A percentile compares a stretch with the other conserved stretches of the same genome.
Conservation (phyloP, 257 asterid species). For the Lantana camara region DNA sequence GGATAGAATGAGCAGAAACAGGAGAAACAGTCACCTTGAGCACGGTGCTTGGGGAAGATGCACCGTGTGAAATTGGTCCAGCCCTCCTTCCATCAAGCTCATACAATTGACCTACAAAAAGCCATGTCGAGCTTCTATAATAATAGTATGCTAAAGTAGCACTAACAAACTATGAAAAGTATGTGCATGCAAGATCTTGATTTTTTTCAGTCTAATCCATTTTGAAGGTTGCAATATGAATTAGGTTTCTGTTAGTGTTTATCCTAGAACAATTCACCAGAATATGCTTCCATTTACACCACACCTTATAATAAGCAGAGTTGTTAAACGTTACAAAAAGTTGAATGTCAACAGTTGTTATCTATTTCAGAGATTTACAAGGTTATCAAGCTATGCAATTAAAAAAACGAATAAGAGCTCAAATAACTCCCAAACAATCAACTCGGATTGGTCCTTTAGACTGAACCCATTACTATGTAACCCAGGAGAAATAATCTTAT, state of each 20-base stretch:
- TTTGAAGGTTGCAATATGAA: not conserved
- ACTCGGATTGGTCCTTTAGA: not conserved
- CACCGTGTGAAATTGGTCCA: constrained; percentile 80
- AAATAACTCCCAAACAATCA: not conserved
- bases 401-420: not conserved
- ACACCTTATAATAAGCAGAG: not conserved
- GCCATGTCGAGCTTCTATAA: constrained; percentile 26
- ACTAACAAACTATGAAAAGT: not conserved
- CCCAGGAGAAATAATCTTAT: not conserved
- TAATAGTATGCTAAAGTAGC: not conserved
- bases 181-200: not conserved
- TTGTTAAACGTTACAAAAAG: not conserved
- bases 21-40: constrained; percentile 57
- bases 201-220: not conserved
- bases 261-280: not conserved
- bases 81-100: constrained; percentile 96
- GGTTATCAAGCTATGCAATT: not conserved
- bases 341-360: not conserved
- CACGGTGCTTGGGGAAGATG: constrained; percentile 66
- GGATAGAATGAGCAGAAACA: not conserved
- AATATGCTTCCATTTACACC: not conserved
- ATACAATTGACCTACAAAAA: constrained; percentile 63
- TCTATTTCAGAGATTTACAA: not conserved
- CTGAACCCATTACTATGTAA: not conserved
- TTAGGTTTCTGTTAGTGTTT: not conserved